These are phyloP conservation scores for Trichosporon sp. DNA, from an alignment of 1,284 basidiomycete genomes.

Conservation along the genomic window DNA sequence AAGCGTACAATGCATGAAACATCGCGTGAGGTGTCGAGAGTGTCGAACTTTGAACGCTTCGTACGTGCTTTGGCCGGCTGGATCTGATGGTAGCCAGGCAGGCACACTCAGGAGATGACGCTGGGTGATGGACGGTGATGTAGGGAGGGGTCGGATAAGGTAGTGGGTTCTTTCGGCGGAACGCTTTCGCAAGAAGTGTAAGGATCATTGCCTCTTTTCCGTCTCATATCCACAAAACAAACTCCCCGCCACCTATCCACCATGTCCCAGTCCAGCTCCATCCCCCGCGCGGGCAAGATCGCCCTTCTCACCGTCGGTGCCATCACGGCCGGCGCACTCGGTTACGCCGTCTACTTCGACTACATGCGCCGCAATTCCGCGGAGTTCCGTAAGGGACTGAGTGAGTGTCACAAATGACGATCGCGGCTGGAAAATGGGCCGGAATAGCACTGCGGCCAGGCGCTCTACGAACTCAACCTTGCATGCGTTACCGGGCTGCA, in stretches of 20 bases:
- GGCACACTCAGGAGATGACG: neutral
- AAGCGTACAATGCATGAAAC: neutral
- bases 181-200: neutral
- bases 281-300: constrained; percentile 59
- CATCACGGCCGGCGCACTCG: constrained; percentile 65
- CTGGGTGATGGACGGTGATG: neutral
- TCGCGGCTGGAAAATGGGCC: neutral
- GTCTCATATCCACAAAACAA: neutral
- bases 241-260: constrained; percentile 10
- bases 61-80: neutral
- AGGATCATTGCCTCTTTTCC: constrained; percentile 6
- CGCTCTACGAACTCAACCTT: neutral
- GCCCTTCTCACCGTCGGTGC: constrained; percentile 67
- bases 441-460: too few species aligned
- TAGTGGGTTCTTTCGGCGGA: constrained; percentile 13
- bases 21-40: neutral
- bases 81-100: neutral
- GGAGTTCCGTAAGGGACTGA: constrained; percentile 83
- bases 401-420: constrained; percentile 61
- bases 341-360: constrained; percentile 91
- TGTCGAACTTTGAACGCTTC: neutral
- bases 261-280: constrained; percentile 25
- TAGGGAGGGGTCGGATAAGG: constrained; percentile 19
- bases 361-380: constrained; percentile 86
- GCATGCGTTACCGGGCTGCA: neutral